Percentiles rank a stretch among this genome's conserved stretches.
Evolutionary conservation across 345 rosid species (phyloP).

Genomic region (Ceriops decandra): DNA sequence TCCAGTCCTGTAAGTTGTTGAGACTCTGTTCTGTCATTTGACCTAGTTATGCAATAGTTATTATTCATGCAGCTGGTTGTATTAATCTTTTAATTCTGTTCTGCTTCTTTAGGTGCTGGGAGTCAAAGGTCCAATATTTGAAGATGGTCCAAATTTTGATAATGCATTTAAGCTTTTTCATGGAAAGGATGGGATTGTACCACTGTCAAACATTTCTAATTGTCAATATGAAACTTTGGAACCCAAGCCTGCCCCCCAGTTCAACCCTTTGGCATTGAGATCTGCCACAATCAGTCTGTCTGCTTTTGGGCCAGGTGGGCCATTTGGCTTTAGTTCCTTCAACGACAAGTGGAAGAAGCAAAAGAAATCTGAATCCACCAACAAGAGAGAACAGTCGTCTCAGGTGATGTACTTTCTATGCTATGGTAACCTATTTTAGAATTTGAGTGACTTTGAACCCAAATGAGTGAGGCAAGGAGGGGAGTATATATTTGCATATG

Average conservation of each 20-base stretch:
- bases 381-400: conserved; percentile 42
- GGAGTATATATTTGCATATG: too few species aligned
- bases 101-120: conserved; percentile 37
- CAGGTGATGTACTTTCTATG: conserved; percentile 41
- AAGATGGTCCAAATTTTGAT: conserved; percentile 76
- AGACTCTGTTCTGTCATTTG: background rate
- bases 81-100: background rate
- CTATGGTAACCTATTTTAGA: background rate
- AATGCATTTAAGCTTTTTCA: conserved; percentile 76
- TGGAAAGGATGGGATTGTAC: conserved; percentile 81
- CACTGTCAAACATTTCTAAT: conserved; percentile 47
- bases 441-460: background rate
- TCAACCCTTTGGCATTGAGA: conserved; percentile 64
- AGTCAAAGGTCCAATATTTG: conserved; percentile 84
- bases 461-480: background rate
- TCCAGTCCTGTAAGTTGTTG: conserved; percentile 40
- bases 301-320: conserved; percentile 68
- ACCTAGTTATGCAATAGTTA: background rate
- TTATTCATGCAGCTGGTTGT: background rate
- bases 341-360: conserved; percentile 64
- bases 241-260: conserved; percentile 44
- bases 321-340: conserved; percentile 69
- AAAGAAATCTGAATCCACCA: conserved; percentile 50
- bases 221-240: conserved; percentile 17
- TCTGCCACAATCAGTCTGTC: conserved; percentile 82